Evolutionary conservation across 768 basidiomycete species (phyloP).

Genomic region (Gymnopilus dilepis): DNA sequence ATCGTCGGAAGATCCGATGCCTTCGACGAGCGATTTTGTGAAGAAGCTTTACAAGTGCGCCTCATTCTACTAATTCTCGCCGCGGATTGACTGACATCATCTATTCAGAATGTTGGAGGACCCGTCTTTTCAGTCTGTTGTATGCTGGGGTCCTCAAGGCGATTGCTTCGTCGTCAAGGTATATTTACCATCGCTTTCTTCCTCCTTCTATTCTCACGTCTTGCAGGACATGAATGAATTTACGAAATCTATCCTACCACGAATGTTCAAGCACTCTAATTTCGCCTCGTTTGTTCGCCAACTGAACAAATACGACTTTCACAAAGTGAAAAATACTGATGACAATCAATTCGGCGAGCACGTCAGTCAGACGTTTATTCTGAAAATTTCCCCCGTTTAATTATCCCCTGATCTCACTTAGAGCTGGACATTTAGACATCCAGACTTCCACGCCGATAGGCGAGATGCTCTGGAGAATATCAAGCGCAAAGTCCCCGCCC

Average conservation of each 20-base stretch:
- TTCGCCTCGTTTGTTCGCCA: conserved; percentile 93
- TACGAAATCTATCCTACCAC: conserved; percentile 87
- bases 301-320: conserved; percentile 96
- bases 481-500: conserved; percentile 62
- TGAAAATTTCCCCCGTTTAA: neutral
- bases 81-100: neutral
- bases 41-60: conserved; percentile 91
- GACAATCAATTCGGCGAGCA: conserved; percentile 74
- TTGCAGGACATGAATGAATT: conserved; percentile 90
- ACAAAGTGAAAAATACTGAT: conserved; percentile 93
- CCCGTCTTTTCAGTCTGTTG: conserved; percentile 68
- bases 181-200: conserved; percentile 7
- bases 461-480: conserved; percentile 62
- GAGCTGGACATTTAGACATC: conserved; percentile 67
- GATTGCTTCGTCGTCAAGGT: conserved; percentile 93
- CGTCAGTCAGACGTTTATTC: conserved; percentile 37
- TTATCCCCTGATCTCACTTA: conserved; percentile 18
- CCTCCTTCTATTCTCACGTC: neutral
- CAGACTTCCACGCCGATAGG: conserved; percentile 60
- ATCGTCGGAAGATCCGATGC: conserved; percentile 71
- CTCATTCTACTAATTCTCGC: neutral
- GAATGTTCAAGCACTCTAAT: conserved; percentile 95
- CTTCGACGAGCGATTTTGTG: conserved; percentile 91
- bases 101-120: conserved; percentile 85
- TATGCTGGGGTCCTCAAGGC: conserved; percentile 83